phyloP scores from a whole-genome alignment of 768 basidiomycete genomes.

The Sarcodon aspratus region DNA sequence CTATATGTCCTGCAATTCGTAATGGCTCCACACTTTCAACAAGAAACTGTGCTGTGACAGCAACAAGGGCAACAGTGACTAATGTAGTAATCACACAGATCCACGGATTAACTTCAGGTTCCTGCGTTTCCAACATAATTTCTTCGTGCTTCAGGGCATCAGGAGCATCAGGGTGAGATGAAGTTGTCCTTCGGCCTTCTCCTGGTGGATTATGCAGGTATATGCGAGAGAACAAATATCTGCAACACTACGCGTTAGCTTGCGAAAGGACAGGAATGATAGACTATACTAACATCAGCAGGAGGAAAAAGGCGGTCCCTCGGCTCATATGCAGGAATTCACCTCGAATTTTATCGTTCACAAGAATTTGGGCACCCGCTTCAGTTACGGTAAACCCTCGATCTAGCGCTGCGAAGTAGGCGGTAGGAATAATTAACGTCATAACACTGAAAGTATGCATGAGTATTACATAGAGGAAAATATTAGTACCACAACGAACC shows the following conservation, averaged over 20 bases:
- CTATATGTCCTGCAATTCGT: conserved; percentile 27
- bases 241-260: background rate
- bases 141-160: conserved; percentile 19
- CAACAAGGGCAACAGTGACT: conserved; percentile 49
- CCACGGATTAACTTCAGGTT: conserved; percentile 54
- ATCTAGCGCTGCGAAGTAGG: conserved; percentile 56
- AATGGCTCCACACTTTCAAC: conserved; percentile 55
- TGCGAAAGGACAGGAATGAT: background rate
- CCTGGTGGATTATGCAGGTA: conserved; percentile 67
- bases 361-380: conserved; percentile 9
- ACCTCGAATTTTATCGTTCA: conserved; percentile 32
- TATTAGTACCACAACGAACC: conserved; percentile 26
- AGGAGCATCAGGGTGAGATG: conserved; percentile 28
- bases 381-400: conserved; percentile 18
- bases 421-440: conserved; percentile 51
- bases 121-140: conserved; percentile 27
- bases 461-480: background rate
- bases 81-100: conserved; percentile 43
- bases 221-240: conserved; percentile 57
- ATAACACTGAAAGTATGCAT: conserved; percentile 33
- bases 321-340: conserved; percentile 52
- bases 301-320: conserved; percentile 51
- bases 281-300: conserved; percentile 35
- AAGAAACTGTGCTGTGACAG: conserved; percentile 59
- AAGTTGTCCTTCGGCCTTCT: conserved; percentile 36